A percentile compares a stretch with the other conserved stretches of the same genome.
These are phyloP conservation scores for Ceratonia siliqua DNA, from an alignment of 306 rosid species.

Conservation along the genomic window DNA sequence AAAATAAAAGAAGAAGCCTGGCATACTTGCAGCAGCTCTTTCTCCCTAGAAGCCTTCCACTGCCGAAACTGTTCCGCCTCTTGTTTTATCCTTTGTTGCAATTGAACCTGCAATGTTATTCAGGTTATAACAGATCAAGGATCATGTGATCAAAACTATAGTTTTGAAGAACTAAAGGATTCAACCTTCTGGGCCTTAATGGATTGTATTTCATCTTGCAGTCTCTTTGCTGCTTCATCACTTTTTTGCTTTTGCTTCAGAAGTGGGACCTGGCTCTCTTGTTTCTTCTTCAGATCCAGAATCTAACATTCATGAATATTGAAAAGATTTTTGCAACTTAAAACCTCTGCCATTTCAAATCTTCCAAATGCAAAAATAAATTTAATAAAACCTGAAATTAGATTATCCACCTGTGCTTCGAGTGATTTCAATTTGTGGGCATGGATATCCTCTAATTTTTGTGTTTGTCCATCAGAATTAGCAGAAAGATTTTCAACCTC, in stretches of 20 bases:
- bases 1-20: constrained; percentile 25
- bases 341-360: constrained; percentile 25
- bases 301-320: constrained; percentile 57
- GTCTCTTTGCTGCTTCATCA: constrained; percentile 94
- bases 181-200: constrained; percentile 97
- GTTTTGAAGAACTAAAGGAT: constrained; percentile 23
- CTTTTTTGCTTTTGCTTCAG: constrained; percentile 98
- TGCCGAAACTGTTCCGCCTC: constrained; percentile 99
- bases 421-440: constrained; percentile 89
- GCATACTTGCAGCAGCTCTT: constrained; percentile 92
- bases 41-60: constrained; percentile 99
- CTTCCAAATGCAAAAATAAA: constrained; percentile 13
- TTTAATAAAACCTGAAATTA: neutral
- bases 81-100: constrained; percentile 97
- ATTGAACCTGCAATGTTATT: constrained; percentile 68
- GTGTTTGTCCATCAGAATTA: constrained; percentile 92
- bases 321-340: constrained; percentile 29
- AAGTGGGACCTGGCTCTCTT: constrained; percentile 97
- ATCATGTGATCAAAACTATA: constrained; percentile 23
- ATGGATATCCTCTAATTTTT: constrained; percentile 85
- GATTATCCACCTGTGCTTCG: constrained; percentile 76
- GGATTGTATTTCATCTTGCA: constrained; percentile 96
- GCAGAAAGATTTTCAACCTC: constrained; percentile 99
- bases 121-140: constrained; percentile 15
- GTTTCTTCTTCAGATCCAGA: constrained; percentile 94